Evolutionary conservation across 1,284 basidiomycete species (phyloP).

Genomic region (Heterobasidion annosum): DNA sequence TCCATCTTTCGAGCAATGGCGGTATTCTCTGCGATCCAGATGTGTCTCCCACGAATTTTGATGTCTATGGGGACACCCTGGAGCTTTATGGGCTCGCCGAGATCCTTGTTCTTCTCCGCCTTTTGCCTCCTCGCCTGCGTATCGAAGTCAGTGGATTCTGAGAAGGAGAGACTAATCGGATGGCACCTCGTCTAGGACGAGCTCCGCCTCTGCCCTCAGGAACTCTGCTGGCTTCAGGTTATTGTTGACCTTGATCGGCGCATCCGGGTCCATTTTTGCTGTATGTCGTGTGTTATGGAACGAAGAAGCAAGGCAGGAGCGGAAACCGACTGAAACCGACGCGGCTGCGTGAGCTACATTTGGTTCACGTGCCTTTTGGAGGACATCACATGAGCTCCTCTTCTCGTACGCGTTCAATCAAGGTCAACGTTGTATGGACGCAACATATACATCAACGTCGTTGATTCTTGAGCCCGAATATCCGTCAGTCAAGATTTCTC

Average conservation of each 20-base stretch:
- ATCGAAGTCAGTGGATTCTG: neutral
- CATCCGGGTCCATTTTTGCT: no score
- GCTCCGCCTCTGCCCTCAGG: constrained; percentile 44
- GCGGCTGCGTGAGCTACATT: no score
- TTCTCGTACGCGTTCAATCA: no score
- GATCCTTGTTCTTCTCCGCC: constrained; percentile 56
- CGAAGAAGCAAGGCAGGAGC: no score
- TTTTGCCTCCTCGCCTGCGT: constrained; percentile 62
- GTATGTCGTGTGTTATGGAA: no score
- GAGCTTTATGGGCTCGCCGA: constrained; percentile 74
- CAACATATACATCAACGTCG: no score
- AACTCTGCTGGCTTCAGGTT: constrained; percentile 6
- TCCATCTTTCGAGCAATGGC: constrained; percentile 65
- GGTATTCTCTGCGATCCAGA: constrained; percentile 84
- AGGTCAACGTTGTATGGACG: no score
- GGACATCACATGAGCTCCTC: no score
- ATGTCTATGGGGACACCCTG: constrained; percentile 69
- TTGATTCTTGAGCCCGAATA: no score
- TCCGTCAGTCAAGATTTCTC: no score
- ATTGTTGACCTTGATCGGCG: neutral
- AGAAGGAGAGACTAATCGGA: constrained; percentile 4
- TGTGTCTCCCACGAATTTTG: constrained; percentile 51
- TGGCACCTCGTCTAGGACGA: constrained; percentile 23
- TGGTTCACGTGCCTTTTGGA: no score
- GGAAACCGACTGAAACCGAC: no score